Evolutionary conservation across 1,284 basidiomycete genomes (phyloP).

Genomic region (Mycosarcoma mackinlayi): DNA sequence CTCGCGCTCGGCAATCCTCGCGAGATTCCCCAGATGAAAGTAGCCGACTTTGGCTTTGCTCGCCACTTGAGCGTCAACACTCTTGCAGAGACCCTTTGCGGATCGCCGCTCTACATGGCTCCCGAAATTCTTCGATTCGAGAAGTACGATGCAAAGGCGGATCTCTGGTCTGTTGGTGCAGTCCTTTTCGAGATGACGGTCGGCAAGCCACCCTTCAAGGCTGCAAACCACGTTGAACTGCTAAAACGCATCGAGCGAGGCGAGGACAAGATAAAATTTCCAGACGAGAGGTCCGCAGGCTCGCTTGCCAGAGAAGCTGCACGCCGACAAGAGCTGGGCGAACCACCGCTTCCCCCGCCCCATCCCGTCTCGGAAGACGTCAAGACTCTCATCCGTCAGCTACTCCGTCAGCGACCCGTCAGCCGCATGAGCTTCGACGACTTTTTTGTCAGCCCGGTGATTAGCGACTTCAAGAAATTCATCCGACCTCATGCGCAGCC

Average conservation of each 20-base stretch:
- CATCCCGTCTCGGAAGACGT: conserved; percentile 80
- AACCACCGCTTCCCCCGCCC: conserved; percentile 55
- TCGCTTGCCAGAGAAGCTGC: conserved; percentile 57
- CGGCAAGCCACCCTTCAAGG: conserved; percentile 92
- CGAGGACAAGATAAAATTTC: conserved; percentile 76
- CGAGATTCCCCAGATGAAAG: conserved; percentile 72
- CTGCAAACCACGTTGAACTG: conserved; percentile 94
- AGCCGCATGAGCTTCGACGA: conserved; percentile 91
- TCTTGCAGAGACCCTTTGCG: conserved; percentile 97
- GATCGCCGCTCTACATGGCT: conserved; percentile 98
- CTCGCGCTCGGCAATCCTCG: conserved; percentile 85
- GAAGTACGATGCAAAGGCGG: conserved; percentile 97
- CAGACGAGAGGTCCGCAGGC: conserved; percentile 75
- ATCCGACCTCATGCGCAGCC: conserved; percentile 37
- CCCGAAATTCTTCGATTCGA: conserved; percentile 97
- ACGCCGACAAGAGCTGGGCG: conserved; percentile 55
- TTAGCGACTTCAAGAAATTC: conserved; percentile 48
- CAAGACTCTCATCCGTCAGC: conserved; percentile 83
- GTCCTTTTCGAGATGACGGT: conserved; percentile 96
- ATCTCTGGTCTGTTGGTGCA: conserved; percentile 97
- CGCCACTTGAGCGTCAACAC: conserved; percentile 88
- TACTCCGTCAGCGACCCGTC: conserved; percentile 84
- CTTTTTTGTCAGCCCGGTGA: conserved; percentile 77
- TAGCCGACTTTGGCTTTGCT: conserved; percentile 96
- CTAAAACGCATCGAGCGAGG: conserved; percentile 91